Percentiles rank a stretch among this genome's conserved stretches.
Evolutionary conservation across 2,329 filamentous ascomycete genomes (phyloP).

Genomic region (Grosmannia serpens): DNA sequence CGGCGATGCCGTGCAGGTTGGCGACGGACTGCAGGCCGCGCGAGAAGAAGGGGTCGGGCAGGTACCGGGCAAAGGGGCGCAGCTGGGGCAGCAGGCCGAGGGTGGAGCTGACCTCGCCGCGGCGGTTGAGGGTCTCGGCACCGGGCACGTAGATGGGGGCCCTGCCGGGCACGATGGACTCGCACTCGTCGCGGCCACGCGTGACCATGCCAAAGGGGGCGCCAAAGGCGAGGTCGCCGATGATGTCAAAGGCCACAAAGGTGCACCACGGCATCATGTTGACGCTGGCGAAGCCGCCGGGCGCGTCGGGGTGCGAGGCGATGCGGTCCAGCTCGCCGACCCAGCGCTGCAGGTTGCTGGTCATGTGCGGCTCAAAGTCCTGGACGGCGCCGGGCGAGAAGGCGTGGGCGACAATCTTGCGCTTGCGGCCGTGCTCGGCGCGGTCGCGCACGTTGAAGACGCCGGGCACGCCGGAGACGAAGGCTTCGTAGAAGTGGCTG

Average conservation of each 20-base stretch:
- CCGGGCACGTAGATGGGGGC: slow-evolving; percentile 6
- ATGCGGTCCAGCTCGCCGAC: slow-evolving; percentile 6
- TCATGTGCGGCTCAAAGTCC: slow-evolving; percentile 11
- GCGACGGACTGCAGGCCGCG: slow-evolving; percentile 7
- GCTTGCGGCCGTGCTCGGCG: slow-evolving; percentile 55
- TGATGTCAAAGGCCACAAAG: slow-evolving; percentile 26
- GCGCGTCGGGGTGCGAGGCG: background rate
- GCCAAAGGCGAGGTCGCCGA: slow-evolving; percentile 33
- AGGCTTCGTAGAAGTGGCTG: slow-evolving; percentile 9
- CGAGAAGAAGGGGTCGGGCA: slow-evolving; percentile 9
- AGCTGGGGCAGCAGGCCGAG: slow-evolving; percentile 7
- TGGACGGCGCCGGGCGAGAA: slow-evolving; percentile 27
- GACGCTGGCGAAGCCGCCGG: slow-evolving; percentile 2
- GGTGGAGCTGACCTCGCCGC: slow-evolving; percentile 11
- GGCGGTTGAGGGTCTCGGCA: slow-evolving; percentile 9
- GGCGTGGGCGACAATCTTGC: slow-evolving; percentile 58
- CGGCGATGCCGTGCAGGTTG: slow-evolving; percentile 9
- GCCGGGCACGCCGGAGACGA: slow-evolving; percentile 10
- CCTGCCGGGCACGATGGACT: slow-evolving; percentile 1
- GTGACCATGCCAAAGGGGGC: slow-evolving; percentile 23
- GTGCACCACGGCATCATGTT: slow-evolving; percentile 18
- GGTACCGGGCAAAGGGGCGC: slow-evolving; percentile 2
- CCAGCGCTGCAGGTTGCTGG: slow-evolving; percentile 8
- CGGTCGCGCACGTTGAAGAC: slow-evolving; percentile 61
- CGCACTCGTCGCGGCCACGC: slow-evolving; percentile 9